These are phyloP conservation scores for Pleurotus tuoliensis DNA, from an alignment of 768 basidiomycete species.

Conservation along the genomic window DNA sequence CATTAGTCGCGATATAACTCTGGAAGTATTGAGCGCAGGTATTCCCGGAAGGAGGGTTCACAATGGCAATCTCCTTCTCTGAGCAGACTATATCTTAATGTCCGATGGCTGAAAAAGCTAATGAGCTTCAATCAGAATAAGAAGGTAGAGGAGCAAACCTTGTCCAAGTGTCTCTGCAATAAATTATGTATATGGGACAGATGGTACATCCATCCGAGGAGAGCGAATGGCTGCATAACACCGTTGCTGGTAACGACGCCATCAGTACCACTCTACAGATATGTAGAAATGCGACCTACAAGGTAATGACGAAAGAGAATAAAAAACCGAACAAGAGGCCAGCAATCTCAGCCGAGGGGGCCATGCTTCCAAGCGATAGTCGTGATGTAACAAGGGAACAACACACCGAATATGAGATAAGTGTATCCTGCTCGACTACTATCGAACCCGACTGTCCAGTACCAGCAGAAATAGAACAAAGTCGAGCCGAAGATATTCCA, in stretches of 20 bases:
- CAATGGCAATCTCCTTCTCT: conserved; percentile 42
- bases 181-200: conserved; percentile 41
- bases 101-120: conserved; percentile 33
- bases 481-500: conserved; percentile 59
- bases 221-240: conserved; percentile 42
- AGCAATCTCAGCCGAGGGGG: conserved; percentile 41
- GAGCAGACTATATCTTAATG: conserved; percentile 43
- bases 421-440: conserved; percentile 54
- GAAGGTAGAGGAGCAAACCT: not conserved
- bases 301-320: conserved; percentile 44
- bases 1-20: conserved; percentile 41
- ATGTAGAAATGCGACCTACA: conserved; percentile 24
- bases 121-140: not conserved
- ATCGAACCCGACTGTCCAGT: conserved; percentile 63
- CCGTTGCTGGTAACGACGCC: conserved; percentile 29
- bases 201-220: conserved; percentile 50
- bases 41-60: conserved; percentile 50
- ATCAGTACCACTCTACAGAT: not conserved
- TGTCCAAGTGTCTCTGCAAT: conserved; percentile 26
- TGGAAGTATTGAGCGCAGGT: conserved; percentile 51
- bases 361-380: conserved; percentile 44
- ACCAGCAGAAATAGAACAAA: conserved; percentile 65
- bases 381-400: conserved; percentile 54
- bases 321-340: conserved; percentile 38
- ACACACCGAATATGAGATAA: conserved; percentile 47